A percentile compares a stretch with the other conserved stretches of the same genome.
Conservation (phyloP, 257 asterid species). For the Cinchona pubescens region DNA sequence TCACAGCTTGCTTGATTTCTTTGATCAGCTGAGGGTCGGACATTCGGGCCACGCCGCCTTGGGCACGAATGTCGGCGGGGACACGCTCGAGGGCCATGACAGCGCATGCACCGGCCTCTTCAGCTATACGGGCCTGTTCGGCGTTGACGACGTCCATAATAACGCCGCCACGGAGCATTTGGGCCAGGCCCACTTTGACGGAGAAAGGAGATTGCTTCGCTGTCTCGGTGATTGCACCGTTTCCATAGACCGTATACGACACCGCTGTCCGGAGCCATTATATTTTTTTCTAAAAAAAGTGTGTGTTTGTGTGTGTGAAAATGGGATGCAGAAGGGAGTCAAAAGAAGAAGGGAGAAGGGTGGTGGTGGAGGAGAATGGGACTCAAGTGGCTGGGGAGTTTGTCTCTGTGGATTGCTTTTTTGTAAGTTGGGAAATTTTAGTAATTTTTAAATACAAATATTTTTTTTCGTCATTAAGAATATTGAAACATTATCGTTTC, state of each 20-base stretch:
- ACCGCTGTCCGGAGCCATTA: constrained; percentile 86
- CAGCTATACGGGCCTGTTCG: constrained; percentile 93
- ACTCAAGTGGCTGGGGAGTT: constrained; percentile 21
- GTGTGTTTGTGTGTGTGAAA: not conserved
- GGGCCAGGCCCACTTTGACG: constrained; percentile 89
- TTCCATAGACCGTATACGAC: constrained; percentile 87
- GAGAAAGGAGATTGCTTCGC: constrained; percentile 79
- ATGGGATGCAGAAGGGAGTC: not conserved
- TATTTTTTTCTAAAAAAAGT: not conserved
- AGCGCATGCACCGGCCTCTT: constrained; percentile 96
- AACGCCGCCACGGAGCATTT: constrained; percentile 96
- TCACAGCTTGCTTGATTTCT: constrained; percentile 82
- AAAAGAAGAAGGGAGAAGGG: not conserved
- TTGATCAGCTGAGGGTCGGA: constrained; percentile 82
- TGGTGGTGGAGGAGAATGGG: constrained; percentile 8
- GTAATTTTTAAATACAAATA: not conserved
- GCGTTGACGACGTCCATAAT: constrained; percentile 92
- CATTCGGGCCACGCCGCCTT: constrained; percentile 95
- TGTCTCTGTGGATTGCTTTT: constrained; percentile 17
- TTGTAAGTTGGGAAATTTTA: not conserved
- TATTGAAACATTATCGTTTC: no score
- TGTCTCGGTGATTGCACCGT: constrained; percentile 84
- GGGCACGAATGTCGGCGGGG: constrained; percentile 88
- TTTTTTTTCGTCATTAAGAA: no score
- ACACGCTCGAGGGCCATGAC: constrained; percentile 96